Evolutionary conservation across 192 early-diverging fungal species (phyloP).

Genomic region (Backusella westeae): DNA sequence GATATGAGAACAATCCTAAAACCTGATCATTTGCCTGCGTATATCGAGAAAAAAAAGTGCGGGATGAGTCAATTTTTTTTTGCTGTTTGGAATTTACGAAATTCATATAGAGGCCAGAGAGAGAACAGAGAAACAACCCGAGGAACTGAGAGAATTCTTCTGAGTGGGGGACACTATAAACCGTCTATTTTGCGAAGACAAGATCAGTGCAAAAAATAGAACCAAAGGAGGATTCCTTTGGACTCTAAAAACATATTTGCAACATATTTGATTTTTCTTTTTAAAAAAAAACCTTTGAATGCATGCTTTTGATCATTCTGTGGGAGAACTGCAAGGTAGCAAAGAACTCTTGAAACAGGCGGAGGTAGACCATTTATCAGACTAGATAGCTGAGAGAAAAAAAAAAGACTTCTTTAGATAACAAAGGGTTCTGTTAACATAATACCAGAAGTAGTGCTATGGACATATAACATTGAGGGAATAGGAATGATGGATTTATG

Average conservation of each 20-base stretch:
- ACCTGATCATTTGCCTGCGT: neutral
- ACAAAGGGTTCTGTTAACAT: neutral
- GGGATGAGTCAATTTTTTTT: slow-evolving; percentile 6
- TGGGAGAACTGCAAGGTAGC: neutral
- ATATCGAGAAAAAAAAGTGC: neutral
- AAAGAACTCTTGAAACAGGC: neutral
- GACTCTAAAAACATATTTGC: neutral
- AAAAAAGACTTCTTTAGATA: neutral
- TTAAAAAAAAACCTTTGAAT: slow-evolving; percentile 6
- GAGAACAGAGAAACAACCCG: neutral
- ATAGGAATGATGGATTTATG: no score
- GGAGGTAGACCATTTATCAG: neutral
- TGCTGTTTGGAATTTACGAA: neutral
- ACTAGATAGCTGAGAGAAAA: neutral
- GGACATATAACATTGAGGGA: neutral
- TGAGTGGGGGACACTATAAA: neutral
- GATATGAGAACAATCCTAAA: neutral
- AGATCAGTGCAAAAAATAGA: neutral
- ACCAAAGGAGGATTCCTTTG: neutral
- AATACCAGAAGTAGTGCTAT: neutral
- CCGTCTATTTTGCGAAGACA: slow-evolving; percentile 1
- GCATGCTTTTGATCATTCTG: neutral
- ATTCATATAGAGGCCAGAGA: neutral
- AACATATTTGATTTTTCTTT: neutral
- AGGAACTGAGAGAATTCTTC: neutral